Evolutionary conservation across 129 eudicot genomes (phyloP).

Genomic region (Flaveria sonorensis): DNA sequence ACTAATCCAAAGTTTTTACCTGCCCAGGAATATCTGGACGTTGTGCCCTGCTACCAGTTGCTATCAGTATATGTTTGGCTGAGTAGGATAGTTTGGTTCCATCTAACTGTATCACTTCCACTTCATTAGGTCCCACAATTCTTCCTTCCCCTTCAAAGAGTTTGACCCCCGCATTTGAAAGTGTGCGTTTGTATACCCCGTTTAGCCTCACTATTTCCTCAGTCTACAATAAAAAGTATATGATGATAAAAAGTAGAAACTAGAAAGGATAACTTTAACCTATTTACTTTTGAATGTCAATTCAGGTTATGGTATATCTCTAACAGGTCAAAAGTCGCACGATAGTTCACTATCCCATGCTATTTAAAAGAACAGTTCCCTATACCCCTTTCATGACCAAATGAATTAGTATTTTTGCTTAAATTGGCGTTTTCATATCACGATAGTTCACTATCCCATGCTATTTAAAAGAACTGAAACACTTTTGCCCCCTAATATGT

Average conservation of each 20-base stretch:
- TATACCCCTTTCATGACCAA: background rate
- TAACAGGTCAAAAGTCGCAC: too few species aligned
- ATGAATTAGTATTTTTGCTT: background rate
- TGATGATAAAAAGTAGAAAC: constrained; percentile 14
- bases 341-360: too few species aligned
- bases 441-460: background rate
- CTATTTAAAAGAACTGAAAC: background rate
- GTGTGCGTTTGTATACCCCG: constrained; percentile 80
- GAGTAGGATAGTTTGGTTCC: constrained; percentile 76
- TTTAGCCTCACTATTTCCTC: constrained; percentile 82
- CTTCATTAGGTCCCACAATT: constrained; percentile 88
- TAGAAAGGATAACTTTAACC: background rate
- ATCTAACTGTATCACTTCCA: constrained; percentile 78
- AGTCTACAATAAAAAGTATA: constrained; percentile 52
- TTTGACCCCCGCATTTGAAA: constrained; percentile 88
- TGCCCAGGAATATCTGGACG: constrained; percentile 87
- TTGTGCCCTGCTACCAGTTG: constrained; percentile 94
- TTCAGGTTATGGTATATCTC: background rate
- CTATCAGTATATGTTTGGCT: constrained; percentile 82
- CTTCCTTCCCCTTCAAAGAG: constrained; percentile 94
- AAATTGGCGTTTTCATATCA: background rate
- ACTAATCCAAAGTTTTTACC: constrained; percentile 36
- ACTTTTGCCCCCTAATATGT: background rate
- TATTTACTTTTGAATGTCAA: constrained; percentile 1
- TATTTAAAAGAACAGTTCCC: too few species aligned